Evolutionary conservation across 2,329 filamentous ascomycete species (phyloP).

Genomic region (Fonsecaea erecta): DNA sequence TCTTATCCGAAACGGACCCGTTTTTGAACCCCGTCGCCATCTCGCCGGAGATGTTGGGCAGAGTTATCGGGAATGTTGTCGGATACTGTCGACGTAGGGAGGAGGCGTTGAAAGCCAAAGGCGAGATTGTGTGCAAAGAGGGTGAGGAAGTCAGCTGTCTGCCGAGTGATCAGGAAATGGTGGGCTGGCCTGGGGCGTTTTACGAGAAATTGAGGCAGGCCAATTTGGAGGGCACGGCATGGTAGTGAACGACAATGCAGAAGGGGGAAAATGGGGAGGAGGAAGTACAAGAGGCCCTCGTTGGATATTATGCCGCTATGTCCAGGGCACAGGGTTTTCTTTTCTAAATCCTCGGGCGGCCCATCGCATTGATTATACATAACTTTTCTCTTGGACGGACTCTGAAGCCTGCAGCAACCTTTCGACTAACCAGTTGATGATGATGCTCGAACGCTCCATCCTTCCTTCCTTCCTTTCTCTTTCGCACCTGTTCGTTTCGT

Average conservation of each 20-base stretch:
- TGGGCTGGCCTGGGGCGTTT: conserved; percentile 54
- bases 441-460: background rate
- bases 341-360: background rate
- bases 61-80: conserved; percentile 64
- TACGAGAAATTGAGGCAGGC: conserved; percentile 55
- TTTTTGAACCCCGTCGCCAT: conserved; percentile 64
- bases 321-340: background rate
- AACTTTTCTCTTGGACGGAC: background rate
- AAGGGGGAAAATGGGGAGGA: background rate
- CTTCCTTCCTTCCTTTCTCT: no score
- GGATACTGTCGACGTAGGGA: conserved; percentile 57
- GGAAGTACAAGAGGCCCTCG: background rate
- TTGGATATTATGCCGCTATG: background rate
- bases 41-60: conserved; percentile 62
- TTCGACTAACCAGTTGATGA: background rate
- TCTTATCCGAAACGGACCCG: conserved; percentile 60
- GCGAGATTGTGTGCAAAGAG: conserved; percentile 28
- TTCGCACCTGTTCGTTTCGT: no score
- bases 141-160: conserved; percentile 46
- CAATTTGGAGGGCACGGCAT: conserved; percentile 46
- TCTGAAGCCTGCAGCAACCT: background rate
- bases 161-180: conserved; percentile 62
- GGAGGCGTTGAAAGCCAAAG: conserved; percentile 33
- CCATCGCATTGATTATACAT: background rate
- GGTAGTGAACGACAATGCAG: conserved; percentile 21